Evolutionary conservation across 495 filamentous ascomycete genomes (phyloP), one percentile per base, ranked within the genome.

Genomic region (Penicillium ochrochloron): DNA sequence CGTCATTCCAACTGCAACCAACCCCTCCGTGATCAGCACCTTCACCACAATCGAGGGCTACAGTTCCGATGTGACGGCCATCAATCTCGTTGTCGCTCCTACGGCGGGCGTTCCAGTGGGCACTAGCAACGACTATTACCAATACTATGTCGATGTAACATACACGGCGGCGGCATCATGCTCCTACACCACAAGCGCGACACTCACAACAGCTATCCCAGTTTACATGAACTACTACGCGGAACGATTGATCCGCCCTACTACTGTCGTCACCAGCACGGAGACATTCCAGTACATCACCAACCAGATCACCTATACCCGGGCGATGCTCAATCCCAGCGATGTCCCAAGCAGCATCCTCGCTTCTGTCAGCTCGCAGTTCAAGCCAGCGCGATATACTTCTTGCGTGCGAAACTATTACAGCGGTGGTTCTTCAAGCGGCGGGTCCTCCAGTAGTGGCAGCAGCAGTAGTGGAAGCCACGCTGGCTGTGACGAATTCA

Each of bases 141-240:
- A 66, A 29, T 74, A 75, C 58, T 72, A 68, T 33, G 66, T 72
- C 21, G 59, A 63, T 17, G 33, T 77, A 25, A 64, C 67, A 29
- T 75, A 66, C 55, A 76, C 73, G 11, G 76, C 78, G 1, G 71
- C 71, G 0, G 34, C 73, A 3, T 66, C 69, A 27, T 74, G 75
- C 64, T 62, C 60, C 12, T 65, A 58, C 31, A 68, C 66, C 31
- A 46, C 60, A 0, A 61, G 59, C 8, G 61, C 62, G 44, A 58
- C 65, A 1, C 53, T 64, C 15, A 70, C 66, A 6, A 70, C 70
- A 3, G 62, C 63, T 10, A 63, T 70, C 31, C 59, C 65, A 0
- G 55, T 73, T 17, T 19, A 63, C n/a, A 63, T 70, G 14, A 68
- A 68, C 10, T 46, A 57, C 14, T 55, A 63, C 0, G 67, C 70